Percentiles rank a stretch among this genome's conserved stretches.
Conservation (phyloP, 2,329 filamentous ascomycete species). For the Fusarium sororula region DNA sequence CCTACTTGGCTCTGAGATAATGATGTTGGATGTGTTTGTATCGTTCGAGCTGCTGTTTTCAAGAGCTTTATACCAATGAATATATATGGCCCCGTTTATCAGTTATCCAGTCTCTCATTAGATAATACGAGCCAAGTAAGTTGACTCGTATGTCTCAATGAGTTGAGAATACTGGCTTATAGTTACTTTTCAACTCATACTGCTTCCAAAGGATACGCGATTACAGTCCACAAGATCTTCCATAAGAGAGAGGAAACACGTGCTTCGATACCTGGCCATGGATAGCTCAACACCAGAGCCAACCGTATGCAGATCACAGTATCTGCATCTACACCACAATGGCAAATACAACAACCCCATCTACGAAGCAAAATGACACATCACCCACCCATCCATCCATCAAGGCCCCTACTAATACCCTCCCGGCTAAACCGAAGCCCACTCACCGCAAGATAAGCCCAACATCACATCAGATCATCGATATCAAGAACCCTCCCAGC, state of each 20-base stretch:
- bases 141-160: no score
- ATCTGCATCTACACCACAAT: slow-evolving; percentile 9
- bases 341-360: slow-evolving; percentile 3
- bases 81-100: neutral
- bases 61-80: neutral
- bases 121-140: no score
- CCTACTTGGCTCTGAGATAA: neutral
- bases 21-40: neutral
- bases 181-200: no score
- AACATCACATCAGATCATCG: slow-evolving; percentile 19
- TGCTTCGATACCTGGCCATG: neutral
- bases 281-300: neutral
- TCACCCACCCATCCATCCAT: neutral
- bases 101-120: neutral
- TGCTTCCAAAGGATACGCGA: no score
- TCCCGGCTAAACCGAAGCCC: slow-evolving; percentile 1
- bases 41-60: neutral
- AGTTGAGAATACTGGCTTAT: neutral
- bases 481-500: neutral
- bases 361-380: neutral
- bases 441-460: slow-evolving; percentile 29
- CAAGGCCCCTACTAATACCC: neutral
- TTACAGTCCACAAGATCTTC: neutral
- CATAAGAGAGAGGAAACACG: neutral
- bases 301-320: neutral